Evolutionary conservation across 129 eudicot genomes (phyloP), one percentile per base, ranked within the genome.

Genomic region (Centrapalus pauciflorus): DNA sequence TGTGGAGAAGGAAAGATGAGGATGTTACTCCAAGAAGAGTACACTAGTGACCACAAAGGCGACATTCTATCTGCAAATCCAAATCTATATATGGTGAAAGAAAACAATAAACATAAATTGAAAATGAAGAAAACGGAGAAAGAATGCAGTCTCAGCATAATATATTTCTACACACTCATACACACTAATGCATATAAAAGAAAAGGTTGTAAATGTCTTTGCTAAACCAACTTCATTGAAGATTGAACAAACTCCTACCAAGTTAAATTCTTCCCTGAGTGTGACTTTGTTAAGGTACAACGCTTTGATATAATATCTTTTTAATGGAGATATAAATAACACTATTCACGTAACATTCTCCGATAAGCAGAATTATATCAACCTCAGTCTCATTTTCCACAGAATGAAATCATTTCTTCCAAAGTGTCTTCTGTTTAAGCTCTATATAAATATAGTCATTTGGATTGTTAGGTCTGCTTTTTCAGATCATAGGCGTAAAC

Each of bases 1-100:
- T 67, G 72, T 50, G 38, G 20, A 27, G 41, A 64, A 64, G 41
- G 41, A 45, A 13, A 43, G 45, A 66, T 12, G n/a, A 11, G 21
- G 59, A 48, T 66, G 17, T 48, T 29, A 66, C 30, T 66, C 21
- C 59, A 66, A 66, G 57, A 66, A 48, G 48, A 27, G 59, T 28
- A 28, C 29, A 66, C 19, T 66, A 48, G 45, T 48, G 23, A 48
- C 71, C 30, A 66, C n/a, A 46, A 65, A 3, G 38, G 20, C 49
- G 50, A 20, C 51, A 37, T 27, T 3, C 19, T 55, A 55, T 27
- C 61, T 55, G 33, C 19, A 55, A 55, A 33, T 29, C 2, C 21
- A 14, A 20, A 45, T 19, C 35, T 57, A n/a, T n/a, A n/a, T n/a
- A n/a, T 55, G 43, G 35, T 29, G 33, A 70, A 37, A 6, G 59